Conservation (phyloP, 1,284 basidiomycete species). For the Cryptococcus sp. region DNA sequence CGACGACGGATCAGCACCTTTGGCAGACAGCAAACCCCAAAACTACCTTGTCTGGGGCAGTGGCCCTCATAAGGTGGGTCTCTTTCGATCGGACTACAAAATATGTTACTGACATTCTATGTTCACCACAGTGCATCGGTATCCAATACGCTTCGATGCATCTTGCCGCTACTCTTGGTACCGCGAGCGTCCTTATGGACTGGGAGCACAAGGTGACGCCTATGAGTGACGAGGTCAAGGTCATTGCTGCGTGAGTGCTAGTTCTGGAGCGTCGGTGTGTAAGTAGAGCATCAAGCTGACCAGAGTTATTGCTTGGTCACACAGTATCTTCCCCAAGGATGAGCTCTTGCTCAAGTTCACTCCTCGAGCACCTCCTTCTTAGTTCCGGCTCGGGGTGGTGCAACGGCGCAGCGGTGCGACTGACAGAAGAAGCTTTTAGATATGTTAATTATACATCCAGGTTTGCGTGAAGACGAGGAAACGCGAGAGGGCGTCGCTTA, state of each 20-base stretch:
- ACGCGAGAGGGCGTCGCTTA: too few relatives aligned
- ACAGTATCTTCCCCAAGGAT: conserved; percentile 85
- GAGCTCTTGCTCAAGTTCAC: conserved; percentile 77
- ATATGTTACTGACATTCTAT: conserved; percentile 1
- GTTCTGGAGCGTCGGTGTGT: not conserved
- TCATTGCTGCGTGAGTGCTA: conserved; percentile 70
- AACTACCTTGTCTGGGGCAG: conserved; percentile 96
- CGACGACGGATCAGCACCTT: conserved; percentile 58
- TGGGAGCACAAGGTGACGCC: conserved; percentile 86
- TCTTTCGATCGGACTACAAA: not conserved
- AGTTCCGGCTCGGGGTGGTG: conserved; percentile 2
- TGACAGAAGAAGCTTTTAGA: conserved; percentile 1
- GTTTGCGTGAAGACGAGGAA: not conserved
- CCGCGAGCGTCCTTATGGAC: conserved; percentile 78
- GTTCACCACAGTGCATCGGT: conserved; percentile 70
- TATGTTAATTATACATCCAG: not conserved
- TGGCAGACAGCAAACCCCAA: conserved; percentile 81
- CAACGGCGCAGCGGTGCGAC: not conserved
- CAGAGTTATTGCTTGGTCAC: too few relatives aligned
- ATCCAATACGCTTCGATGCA: conserved; percentile 92
- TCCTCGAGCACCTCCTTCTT: conserved; percentile 41
- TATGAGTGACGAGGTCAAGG: conserved; percentile 79
- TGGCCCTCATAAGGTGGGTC: conserved; percentile 72
- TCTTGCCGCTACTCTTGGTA: conserved; percentile 80
- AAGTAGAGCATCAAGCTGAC: too few relatives aligned